phyloP scores from a whole-genome alignment of 768 basidiomycete genomes.

The Amyloporia xantha region DNA sequence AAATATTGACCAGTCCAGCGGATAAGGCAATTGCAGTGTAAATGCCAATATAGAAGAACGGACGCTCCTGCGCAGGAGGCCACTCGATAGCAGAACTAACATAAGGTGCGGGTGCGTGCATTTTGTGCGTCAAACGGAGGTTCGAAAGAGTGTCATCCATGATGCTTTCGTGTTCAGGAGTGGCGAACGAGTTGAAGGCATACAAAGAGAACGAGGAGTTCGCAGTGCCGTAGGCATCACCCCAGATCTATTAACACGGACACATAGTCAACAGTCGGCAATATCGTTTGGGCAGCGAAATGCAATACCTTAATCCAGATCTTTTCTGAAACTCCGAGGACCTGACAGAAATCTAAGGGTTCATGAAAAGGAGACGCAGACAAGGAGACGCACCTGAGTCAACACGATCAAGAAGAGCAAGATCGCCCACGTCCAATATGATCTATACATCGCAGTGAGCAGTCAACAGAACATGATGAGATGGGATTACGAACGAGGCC shows the following conservation, averaged over 20 bases:
- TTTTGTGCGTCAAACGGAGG: conserved; percentile 14
- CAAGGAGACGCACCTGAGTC: conserved; percentile 21
- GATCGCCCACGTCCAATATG: conserved; percentile 62
- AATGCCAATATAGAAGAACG: conserved; percentile 65
- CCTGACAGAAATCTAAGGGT: too few species aligned
- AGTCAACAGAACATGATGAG: neutral
- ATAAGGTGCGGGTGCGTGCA: conserved; percentile 6
- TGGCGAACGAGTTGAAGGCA: conserved; percentile 16
- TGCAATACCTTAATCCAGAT: conserved; percentile 63
- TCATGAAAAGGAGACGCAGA: too few species aligned
- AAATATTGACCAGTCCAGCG: conserved; percentile 40
- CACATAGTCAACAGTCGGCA: too few species aligned
- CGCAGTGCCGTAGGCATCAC: conserved; percentile 46
- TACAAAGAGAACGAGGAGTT: conserved; percentile 8
- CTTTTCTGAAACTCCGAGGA: conserved; percentile 53
- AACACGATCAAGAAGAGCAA: conserved; percentile 42
- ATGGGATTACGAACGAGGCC: conserved; percentile 64
- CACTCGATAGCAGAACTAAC: conserved; percentile 5
- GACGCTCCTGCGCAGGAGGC: conserved; percentile 51
- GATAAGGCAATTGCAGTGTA: conserved; percentile 56
- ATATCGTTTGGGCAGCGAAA: too few species aligned
- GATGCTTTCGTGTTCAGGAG: conserved; percentile 21
- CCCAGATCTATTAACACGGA: conserved; percentile 45
- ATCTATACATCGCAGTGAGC: conserved; percentile 28
- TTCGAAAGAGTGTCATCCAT: conserved; percentile 18